Evolutionary conservation across 352 stramenopile genomes (phyloP), one percentile per base, ranked within the genome.

Genomic region (Lagenidium giganteum): DNA sequence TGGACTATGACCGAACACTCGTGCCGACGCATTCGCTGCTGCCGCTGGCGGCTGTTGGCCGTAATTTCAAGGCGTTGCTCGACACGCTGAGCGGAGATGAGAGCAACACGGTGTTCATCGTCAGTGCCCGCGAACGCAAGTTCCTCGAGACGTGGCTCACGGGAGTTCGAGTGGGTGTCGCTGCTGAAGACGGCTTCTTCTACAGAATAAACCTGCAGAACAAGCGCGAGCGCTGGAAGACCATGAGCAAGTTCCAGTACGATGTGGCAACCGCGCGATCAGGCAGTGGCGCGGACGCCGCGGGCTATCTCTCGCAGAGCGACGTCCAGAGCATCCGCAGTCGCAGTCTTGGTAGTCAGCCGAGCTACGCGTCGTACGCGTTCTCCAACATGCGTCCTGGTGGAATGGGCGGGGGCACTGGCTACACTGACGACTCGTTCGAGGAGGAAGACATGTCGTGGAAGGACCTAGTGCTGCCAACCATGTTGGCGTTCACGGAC

Each of bases 61-160:
- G 75, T 8, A 84, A 85, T 51, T 87, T 90, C 54, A 87, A 85
- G 61, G 67, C 59, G 4, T 41, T 91, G 7, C 54, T 92, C n/a
- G 76, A 87, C 47, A 72, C 74, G 23, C 46, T 91, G 13, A 84
- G 56, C 35, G 60, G 64, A 8, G 76, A 89, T 33, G 58, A 76
- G 32, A 61, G 61, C 36, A 91, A 88, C 53, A 87, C 72, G 21
- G 73, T 91, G 36, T 89, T 85, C 47, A 85, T 91, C 32, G 53
- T 91, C 18, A 86, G 70, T 29, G 69, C 60, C 7, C 74, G 82
- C 12, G 83, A 95, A 39, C 67, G 80, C 17, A 88, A 90, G 46
- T 95, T 95, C 36, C 66, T 95, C n/a, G 84, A 95, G 46, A 93
- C 79, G 29, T 95, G 84, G 84, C 55, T 95, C 30, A 75, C 82